Conservation (phyloP, 2,329 filamentous ascomycete genomes). For the Corniculantispora saksenae region DNA sequence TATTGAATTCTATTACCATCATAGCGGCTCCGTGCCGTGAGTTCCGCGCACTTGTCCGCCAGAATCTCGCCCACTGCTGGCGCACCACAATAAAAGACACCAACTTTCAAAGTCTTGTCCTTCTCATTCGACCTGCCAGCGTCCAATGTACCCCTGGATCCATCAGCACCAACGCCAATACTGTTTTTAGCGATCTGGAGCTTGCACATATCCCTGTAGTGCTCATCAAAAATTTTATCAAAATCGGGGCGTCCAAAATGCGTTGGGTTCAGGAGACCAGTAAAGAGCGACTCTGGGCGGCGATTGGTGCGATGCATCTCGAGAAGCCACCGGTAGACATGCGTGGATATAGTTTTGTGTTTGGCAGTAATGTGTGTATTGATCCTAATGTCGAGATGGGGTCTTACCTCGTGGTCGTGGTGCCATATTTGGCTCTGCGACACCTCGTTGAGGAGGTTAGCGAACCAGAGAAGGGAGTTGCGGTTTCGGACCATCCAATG, state of each 20-base stretch:
- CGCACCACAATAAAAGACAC: slow-evolving; percentile 58
- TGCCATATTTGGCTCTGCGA: slow-evolving; percentile 40
- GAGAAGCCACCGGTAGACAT: slow-evolving; percentile 58
- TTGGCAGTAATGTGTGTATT: slow-evolving; percentile 59
- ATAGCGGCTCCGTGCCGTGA: slow-evolving; percentile 52
- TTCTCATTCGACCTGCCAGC: not conserved
- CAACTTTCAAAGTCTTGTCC: slow-evolving; percentile 24
- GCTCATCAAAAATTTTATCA: slow-evolving; percentile 50
- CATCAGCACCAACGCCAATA: no score
- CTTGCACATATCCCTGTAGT: slow-evolving; percentile 50
- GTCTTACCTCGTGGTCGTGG: slow-evolving; percentile 36
- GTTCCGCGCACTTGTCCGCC: slow-evolving; percentile 52
- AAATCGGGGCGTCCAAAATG: slow-evolving; percentile 58
- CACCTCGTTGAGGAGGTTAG: slow-evolving; percentile 54
- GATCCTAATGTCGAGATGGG: slow-evolving; percentile 54
- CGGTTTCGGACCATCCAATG: slow-evolving; percentile 62
- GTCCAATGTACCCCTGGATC: no score
- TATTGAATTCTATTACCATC: slow-evolving; percentile 56
- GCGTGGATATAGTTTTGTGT: slow-evolving; percentile 51
- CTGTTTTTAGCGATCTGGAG: no score
- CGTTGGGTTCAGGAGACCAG: slow-evolving; percentile 54
- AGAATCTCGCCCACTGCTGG: slow-evolving; percentile 57
- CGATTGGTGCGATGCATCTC: slow-evolving; percentile 55
- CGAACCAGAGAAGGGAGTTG: slow-evolving; percentile 59
- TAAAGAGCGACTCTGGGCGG: slow-evolving; percentile 54